Evolutionary conservation across 352 stramenopile genomes (phyloP).

Genomic region (Phytophthora europaea): DNA sequence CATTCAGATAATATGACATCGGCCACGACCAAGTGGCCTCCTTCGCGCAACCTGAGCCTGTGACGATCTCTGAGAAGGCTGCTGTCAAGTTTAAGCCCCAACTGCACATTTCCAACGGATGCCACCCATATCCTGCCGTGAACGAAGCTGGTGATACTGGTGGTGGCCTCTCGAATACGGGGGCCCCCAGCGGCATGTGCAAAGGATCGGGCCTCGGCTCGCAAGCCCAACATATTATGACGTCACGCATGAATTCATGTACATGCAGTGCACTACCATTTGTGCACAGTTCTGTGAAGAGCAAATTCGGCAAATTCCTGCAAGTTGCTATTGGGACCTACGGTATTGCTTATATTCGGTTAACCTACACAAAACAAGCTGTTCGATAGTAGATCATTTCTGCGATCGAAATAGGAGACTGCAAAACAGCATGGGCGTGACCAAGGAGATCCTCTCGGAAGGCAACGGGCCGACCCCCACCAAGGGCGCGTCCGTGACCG

Average conservation of each 20-base stretch:
- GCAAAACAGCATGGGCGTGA: conserved; percentile 58
- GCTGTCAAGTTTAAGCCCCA: no score
- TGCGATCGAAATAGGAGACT: not conserved
- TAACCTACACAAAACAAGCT: conserved; percentile 3
- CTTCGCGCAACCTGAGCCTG: conserved; percentile 8
- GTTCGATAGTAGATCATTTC: not conserved
- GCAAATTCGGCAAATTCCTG: no score
- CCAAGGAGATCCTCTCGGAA: conserved; percentile 67
- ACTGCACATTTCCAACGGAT: no score
- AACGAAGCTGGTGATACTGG: conserved; percentile 37
- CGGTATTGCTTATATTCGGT: not conserved
- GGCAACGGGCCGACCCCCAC: conserved; percentile 65
- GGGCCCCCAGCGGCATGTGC: conserved; percentile 27
- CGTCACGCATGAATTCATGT: no score
- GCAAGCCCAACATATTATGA: no score
- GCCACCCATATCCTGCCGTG: conserved; percentile 25
- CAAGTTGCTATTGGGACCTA: not conserved
- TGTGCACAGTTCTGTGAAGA: no score
- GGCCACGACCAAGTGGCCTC: conserved; percentile 25
- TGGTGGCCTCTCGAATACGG: conserved; percentile 26
- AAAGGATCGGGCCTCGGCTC: conserved; percentile 30
- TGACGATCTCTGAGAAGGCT: not conserved
- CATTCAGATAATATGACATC: no score
- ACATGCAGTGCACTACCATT: no score
- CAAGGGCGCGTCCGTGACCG: conserved; percentile 75